Base-by-base conservation (phyloP, 2,329 filamentous ascomycete genomes). In the Claviceps pazoutovae region DNA sequence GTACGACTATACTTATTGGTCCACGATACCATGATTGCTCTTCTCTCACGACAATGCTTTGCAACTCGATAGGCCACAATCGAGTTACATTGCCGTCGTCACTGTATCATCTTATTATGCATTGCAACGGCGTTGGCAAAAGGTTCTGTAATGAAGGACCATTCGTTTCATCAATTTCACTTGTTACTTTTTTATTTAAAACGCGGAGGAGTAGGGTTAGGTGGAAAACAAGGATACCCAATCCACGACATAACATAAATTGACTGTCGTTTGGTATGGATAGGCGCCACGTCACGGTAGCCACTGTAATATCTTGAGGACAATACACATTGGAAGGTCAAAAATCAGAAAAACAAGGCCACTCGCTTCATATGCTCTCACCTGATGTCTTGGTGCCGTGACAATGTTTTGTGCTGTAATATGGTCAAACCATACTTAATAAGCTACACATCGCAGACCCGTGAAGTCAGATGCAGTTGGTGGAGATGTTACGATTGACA, bases 111-210 rank as follows among this genome's bases (percentile, higher is more conserved):
- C 64, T 67, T 58, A 58, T 61, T 64, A 59, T 62, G 76, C 76
- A 79, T 79, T 75, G 76, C 76, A 79, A 61, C 66, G 76, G 76
- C 76, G 76, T 80, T 79, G 63, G 67, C 56, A 53, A 63, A 60
- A 63, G 67, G 63, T 62, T 54, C 61, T 58, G 52, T 51, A 57
- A 59, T 59, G 58, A 57, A 58, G 58, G 61, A 59, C 57, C 53
- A 56, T 57, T 60, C 45, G 57, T 58, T 56, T 61, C 56, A 56
- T 60, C 54, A 48, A 45, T 19, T 48, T 34, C 43, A n/a, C 17
- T 44, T n/a, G 3, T 48, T 16, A 44, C 14, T 51, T 45, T 36
- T 46, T 34, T 4, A 8, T 21, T 34, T 2, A 38, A 17, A 34
- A 57, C 51, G 55, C 55, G 61, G 64, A 53, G 61, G 62, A 45